Base-by-base conservation (phyloP, 2,329 filamentous ascomycete genomes). In the Hypoxylon sp. region DNA sequence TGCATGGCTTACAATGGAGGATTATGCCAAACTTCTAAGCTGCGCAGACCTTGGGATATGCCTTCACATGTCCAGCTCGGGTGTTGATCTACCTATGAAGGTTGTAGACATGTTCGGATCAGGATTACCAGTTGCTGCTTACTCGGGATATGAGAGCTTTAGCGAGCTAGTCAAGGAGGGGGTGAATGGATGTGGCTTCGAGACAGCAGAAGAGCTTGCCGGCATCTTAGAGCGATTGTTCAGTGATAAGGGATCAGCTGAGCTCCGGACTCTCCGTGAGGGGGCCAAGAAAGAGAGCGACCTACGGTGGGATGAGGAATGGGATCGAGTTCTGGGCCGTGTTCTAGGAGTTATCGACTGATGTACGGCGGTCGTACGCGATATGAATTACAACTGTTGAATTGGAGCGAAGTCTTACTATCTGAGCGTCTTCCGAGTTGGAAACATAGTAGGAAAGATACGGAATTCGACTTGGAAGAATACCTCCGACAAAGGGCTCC, bases 61-160 rank as follows among this genome's bases (percentile, higher is more conserved):
- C 62, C 83, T 99, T 25, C 96, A 99, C 81, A 97, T 89, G 71
- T 98, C 94, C 13, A 97, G 92, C 72, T 97, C 93, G 2, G 96
- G 96, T 1, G 94, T 99, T 0, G 96, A 99, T 79, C 83, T 99
- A 19, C 96, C 96, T 0, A 99, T 99, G 96, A 99, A 99, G 81
- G 94, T 99, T 0, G 94, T 99, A 13, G 96, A 99, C 78, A 98
- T 99, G 94, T 98, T 99, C 78, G 96, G 96, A 2, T 92, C 94
- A 0, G 96, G 95, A 0, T 82, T 99, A 28, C 96, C 96, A 0
- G 96, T 99, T 0, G 90, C 91, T 0, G 95, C 94, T 3, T 98
- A 96, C 85, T 88, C 88, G 25, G 86, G 87, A 1, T 99, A 97
- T 76, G 90, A 94, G 76, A 95, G 94, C 68, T 97, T 97, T 85